Conservation (phyloP, 1,284 basidiomycete species). For the Psilocybe mexicana region DNA sequence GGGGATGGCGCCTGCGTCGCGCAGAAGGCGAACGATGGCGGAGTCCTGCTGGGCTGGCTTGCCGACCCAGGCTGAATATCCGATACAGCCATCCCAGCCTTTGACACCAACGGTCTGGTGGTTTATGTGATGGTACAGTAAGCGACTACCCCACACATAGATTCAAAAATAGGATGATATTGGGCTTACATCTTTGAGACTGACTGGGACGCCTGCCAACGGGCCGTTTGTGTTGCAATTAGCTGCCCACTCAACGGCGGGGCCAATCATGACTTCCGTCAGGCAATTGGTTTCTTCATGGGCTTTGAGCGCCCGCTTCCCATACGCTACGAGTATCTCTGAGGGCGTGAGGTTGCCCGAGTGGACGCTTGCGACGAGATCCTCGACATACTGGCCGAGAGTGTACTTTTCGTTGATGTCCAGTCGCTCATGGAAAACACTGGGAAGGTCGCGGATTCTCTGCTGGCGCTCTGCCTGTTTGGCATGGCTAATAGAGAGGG, state of each 20-base stretch:
- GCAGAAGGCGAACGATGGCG: conserved; percentile 58
- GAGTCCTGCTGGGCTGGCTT: conserved; percentile 45
- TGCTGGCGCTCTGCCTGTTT: conserved; percentile 51
- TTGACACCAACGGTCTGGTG: conserved; percentile 44
- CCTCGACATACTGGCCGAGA: conserved; percentile 40
- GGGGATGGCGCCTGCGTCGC: conserved; percentile 70
- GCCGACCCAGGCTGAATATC: conserved; percentile 55
- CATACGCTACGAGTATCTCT: conserved; percentile 47
- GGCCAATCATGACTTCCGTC: conserved; percentile 53
- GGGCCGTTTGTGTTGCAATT: conserved; percentile 45
- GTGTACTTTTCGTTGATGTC: conserved; percentile 40
- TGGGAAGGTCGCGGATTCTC: conserved; percentile 42
- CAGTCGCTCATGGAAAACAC: conserved; percentile 41
- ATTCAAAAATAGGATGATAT: background rate
- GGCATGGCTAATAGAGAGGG: conserved; percentile 21
- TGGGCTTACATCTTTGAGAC: conserved; percentile 47
- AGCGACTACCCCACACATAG: background rate
- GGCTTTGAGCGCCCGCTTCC: conserved; percentile 52
- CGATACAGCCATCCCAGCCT: conserved; percentile 61
- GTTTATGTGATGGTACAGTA: background rate
- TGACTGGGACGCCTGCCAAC: conserved; percentile 49
- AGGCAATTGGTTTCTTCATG: conserved; percentile 58
- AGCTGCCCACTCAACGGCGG: conserved; percentile 45
- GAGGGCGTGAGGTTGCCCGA: conserved; percentile 38
- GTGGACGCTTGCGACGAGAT: conserved; percentile 43